Percentiles rank a stretch among this genome's conserved stretches.
These are phyloP conservation scores for Boletus coccyginus DNA, from an alignment of 768 basidiomycete genomes.

Conservation along the genomic window DNA sequence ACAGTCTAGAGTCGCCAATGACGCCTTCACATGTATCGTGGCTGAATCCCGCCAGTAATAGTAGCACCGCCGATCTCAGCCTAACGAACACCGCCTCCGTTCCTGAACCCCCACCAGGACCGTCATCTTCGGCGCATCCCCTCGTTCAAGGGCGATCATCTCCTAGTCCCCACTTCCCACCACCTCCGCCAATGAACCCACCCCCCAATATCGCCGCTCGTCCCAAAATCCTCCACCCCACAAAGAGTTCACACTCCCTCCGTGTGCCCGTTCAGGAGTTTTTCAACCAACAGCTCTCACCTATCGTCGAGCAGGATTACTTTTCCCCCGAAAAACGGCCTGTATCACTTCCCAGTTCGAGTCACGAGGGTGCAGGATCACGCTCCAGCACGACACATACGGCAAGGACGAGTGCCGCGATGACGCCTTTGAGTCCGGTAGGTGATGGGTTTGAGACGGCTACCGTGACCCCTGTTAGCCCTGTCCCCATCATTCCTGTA, in stretches of 20 bases:
- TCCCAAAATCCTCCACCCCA: slow-evolving; percentile 31
- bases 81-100: neutral
- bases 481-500: slow-evolving; percentile 30
- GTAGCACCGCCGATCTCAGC: slow-evolving; percentile 4
- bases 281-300: slow-evolving; percentile 49
- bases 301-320: slow-evolving; percentile 66
- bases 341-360: slow-evolving; percentile 31
- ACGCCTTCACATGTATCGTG: slow-evolving; percentile 42
- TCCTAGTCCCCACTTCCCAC: slow-evolving; percentile 33
- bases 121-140: slow-evolving; percentile 13
- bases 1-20: slow-evolving; percentile 31
- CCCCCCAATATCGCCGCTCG: slow-evolving; percentile 28
- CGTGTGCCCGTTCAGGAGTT: slow-evolving; percentile 36
- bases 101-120: slow-evolving; percentile 1
- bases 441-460: slow-evolving; percentile 18
- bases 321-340: slow-evolving; percentile 48
- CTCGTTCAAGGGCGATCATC: slow-evolving; percentile 21
- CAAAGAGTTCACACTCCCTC: slow-evolving; percentile 43
- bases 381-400: slow-evolving; percentile 29
- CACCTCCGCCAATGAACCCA: slow-evolving; percentile 30
- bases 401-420: slow-evolving; percentile 32
- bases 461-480: slow-evolving; percentile 28
- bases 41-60: slow-evolving; percentile 21
- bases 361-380: slow-evolving; percentile 25
- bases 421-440: slow-evolving; percentile 27